Evolutionary conservation across 2,329 filamentous ascomycete species (phyloP).

Genomic region (Fusarium albosuccineum): DNA sequence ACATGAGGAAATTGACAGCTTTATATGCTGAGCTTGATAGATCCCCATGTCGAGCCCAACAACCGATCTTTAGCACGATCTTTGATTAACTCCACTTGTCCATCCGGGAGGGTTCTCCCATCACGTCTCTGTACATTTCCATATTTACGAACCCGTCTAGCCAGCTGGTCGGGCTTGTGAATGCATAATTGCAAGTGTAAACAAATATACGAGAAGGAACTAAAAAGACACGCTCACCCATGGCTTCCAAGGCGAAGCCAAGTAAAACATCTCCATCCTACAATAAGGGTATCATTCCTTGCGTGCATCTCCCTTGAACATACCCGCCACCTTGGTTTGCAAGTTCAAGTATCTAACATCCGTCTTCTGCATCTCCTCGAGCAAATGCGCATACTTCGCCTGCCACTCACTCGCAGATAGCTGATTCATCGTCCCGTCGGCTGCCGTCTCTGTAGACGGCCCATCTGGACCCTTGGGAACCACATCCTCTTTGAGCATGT

Average conservation of each 20-base stretch:
- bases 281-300: constrained; percentile 39
- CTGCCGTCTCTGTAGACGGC: constrained; percentile 29
- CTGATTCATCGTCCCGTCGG: constrained; percentile 14
- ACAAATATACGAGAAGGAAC: constrained; percentile 9
- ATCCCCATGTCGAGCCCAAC: not conserved
- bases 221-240: constrained; percentile 14
- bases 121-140: not conserved
- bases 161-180: not conserved
- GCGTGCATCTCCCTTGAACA: constrained; percentile 42
- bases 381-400: constrained; percentile 67
- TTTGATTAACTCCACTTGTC: not conserved
- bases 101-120: not conserved
- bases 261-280: constrained; percentile 3
- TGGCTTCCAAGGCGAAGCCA: not conserved
- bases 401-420: constrained; percentile 62
- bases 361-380: constrained; percentile 69
- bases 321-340: constrained; percentile 58
- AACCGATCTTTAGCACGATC: not conserved
- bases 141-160: not conserved
- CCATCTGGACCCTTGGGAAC: constrained; percentile 39
- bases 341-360: constrained; percentile 65
- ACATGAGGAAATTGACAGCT: not conserved
- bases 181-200: not conserved
- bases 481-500: constrained; percentile 54
- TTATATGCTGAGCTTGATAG: not conserved